Evolutionary conservation across 208 protist species (phyloP), one percentile per base, ranked within the genome.

Genomic region (Acanthamoeba pearcei): DNA sequence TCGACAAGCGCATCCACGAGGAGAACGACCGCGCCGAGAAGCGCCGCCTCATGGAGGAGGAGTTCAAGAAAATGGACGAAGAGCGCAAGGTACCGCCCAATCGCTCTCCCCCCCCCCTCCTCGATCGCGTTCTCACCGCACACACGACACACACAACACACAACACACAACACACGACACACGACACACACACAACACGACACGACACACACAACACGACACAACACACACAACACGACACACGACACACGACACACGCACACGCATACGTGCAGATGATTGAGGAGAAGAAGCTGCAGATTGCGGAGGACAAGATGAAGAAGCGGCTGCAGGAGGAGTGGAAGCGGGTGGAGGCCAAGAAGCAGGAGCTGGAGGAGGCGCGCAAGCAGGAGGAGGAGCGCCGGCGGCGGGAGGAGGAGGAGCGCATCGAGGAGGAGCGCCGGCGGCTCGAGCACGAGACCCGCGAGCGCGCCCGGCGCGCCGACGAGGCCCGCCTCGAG

Each of bases 261-360:
- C 6, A 46, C 27, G 46, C 35, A 6, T 8, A 3, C 19, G 12
- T 12, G 5, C 19, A 82, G 74, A 53, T 35, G 51, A 85, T 85
- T 42, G 78, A 85, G 51, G 78, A 85, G 78, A 85, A 85, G 78
- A 85, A 85, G 78, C 78, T 85, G 49, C 78, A 85, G 78, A 85
- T 85, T n/a, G 78, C 78, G 4, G 78, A 85, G 78, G 78, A 85
- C 38, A 85, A 85, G 78, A 85, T 85, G 78, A 51, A 38, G 51
- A 85, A 85, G 78, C 78, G 78, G 5, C 78, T 85, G 78, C 78
- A 85, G 78, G 78, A 85, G 78, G 78, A 85, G 78, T 85, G 78
- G 78, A 85, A 85, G 78, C 78, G 78, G 13, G 27, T 85, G 10
- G 78, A 85, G 78, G 15, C 17, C 22, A 85, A 85, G 78, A 85